Evolutionary conservation across 2,329 filamentous ascomycete genomes (phyloP).

Genomic region (Coniochaeta hoffmannii): DNA sequence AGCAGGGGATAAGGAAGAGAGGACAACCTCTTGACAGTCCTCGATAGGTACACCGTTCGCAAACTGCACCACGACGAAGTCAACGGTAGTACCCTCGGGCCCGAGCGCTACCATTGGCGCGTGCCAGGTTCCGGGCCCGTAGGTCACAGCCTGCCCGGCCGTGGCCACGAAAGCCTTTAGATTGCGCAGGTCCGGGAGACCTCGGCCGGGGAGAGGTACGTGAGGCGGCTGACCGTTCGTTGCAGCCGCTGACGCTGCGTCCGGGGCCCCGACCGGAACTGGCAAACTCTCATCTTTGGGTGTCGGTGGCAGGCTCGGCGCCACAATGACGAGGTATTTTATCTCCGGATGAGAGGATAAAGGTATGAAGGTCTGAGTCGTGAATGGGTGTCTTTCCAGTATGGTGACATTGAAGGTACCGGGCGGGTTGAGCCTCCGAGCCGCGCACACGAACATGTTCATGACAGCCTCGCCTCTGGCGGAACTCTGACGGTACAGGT

Average conservation of each 20-base stretch:
- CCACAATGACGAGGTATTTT: slow-evolving; percentile 79
- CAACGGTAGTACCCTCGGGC: slow-evolving; percentile 51
- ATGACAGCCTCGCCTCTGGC: slow-evolving; percentile 60
- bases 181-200: slow-evolving; percentile 63
- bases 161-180: slow-evolving; percentile 73
- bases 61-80: slow-evolving; percentile 87
- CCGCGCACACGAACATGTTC: slow-evolving; percentile 85
- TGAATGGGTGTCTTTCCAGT: slow-evolving; percentile 88
- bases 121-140: slow-evolving; percentile 88
- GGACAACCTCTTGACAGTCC: slow-evolving; percentile 76
- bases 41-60: slow-evolving; percentile 74
- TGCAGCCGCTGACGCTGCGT: slow-evolving; percentile 7
- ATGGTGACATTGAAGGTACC: slow-evolving; percentile 58
- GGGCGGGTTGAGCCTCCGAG: slow-evolving; percentile 39
- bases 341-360: slow-evolving; percentile 39
- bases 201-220: slow-evolving; percentile 43
- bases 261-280: slow-evolving; percentile 21
- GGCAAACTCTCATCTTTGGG: slow-evolving; percentile 29
- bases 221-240: slow-evolving; percentile 23
- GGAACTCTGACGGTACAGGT: slow-evolving; percentile 60
- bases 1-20: slow-evolving; percentile 16
- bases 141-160: slow-evolving; percentile 79
- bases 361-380: slow-evolving; percentile 87
- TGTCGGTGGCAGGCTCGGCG: slow-evolving; percentile 59
- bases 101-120: slow-evolving; percentile 83